These are phyloP conservation scores for Yarrowia phangngaensis DNA, from an alignment of 805 yeast genomes.

Conservation along the genomic window DNA sequence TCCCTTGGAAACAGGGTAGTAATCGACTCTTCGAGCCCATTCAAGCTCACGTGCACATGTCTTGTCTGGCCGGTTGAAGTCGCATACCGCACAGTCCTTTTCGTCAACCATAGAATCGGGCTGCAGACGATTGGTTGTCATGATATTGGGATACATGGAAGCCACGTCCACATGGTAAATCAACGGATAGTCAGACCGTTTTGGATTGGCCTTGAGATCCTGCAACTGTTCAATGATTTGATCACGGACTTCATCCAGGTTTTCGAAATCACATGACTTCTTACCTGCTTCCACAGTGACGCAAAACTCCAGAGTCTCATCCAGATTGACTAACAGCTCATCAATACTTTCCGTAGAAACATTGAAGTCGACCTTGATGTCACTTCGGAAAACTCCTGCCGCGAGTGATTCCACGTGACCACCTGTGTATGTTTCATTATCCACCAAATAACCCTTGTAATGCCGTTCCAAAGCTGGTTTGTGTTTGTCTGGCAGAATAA, in stretches of 20 bases:
- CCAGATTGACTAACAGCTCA: conserved; percentile 68
- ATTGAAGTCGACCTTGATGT: conserved; percentile 67
- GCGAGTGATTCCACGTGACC: conserved; percentile 98
- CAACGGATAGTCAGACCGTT: conserved; percentile 70
- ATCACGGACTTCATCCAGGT: conserved; percentile 69
- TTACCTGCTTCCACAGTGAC: conserved; percentile 71
- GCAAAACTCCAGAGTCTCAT: conserved; percentile 73
- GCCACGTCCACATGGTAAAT: conserved; percentile 99
- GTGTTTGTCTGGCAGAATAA: conserved; percentile 88
- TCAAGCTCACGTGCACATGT: conserved; percentile 84
- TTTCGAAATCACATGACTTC: conserved; percentile 68
- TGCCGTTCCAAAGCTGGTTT: conserved; percentile 91
- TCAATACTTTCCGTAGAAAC: conserved; percentile 81
- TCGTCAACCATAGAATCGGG: conserved; percentile 97
- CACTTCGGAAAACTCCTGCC: conserved; percentile 96
- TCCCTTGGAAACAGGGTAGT: conserved; percentile 80
- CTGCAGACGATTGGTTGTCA: conserved; percentile 94
- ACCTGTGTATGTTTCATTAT: conserved; percentile 96
- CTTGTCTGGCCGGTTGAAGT: conserved; percentile 92
- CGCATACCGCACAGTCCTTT: conserved; percentile 95
- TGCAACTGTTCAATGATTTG: conserved; percentile 53
- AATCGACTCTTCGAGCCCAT: conserved; percentile 99
- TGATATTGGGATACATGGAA: conserved; percentile 98
- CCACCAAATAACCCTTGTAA: conserved; percentile 76
- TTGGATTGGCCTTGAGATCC: conserved; percentile 59